Evolutionary conservation across 768 basidiomycete species (phyloP).

Genomic region (Pisolithus sp.): DNA sequence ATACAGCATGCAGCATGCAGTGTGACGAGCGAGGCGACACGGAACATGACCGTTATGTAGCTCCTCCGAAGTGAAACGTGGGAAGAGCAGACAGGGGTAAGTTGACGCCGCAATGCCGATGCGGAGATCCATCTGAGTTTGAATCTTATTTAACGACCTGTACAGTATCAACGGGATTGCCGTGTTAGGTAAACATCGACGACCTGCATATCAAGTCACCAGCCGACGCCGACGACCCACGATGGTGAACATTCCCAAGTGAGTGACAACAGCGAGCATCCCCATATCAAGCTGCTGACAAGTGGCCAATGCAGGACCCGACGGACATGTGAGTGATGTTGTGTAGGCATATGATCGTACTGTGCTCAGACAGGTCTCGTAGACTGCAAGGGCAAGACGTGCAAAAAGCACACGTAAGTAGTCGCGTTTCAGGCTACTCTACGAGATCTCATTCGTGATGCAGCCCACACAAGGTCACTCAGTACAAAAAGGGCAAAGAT

Average conservation of each 20-base stretch:
- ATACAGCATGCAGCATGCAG: constrained; percentile 2
- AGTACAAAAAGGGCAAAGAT: constrained; percentile 99
- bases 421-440: background rate
- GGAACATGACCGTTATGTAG: background rate
- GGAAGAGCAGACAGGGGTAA: background rate
- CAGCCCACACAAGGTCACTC: constrained; percentile 98
- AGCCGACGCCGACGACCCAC: constrained; percentile 19
- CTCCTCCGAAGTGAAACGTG: background rate
- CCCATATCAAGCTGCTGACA: constrained; percentile 8
- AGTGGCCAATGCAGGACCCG: constrained; percentile 57
- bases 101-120: background rate
- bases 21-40: background rate
- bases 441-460: background rate
- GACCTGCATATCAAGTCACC: constrained; percentile 12
- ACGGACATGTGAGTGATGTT: constrained; percentile 75
- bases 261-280: constrained; percentile 26
- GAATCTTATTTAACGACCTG: constrained; percentile 17
- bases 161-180: constrained; percentile 25
- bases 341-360: background rate
- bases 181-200: constrained; percentile 10
- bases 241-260: constrained; percentile 98
- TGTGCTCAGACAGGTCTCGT: background rate
- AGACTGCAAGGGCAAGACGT: constrained; percentile 96
- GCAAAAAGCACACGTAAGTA: constrained; percentile 94
- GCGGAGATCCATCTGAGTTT: constrained; percentile 7